These are phyloP conservation scores for Piper betle DNA, from an alignment of 164 flowering plant genomes.

Conservation along the genomic window DNA sequence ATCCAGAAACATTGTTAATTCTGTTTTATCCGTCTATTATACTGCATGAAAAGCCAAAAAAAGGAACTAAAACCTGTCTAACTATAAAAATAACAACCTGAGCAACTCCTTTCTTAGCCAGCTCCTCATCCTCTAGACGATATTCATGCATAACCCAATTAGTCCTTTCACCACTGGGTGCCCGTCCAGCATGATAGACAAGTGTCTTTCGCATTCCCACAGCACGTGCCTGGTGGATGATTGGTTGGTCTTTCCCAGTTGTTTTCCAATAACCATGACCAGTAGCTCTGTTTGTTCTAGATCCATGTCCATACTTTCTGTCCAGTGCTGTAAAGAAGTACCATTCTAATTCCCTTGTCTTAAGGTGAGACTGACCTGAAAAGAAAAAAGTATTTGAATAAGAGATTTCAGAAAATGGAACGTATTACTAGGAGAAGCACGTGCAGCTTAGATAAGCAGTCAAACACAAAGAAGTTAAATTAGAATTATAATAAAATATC, in stretches of 20 bases:
- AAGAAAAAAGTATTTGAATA: neutral
- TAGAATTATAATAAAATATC: no score
- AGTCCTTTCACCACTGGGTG: slow-evolving; percentile 58
- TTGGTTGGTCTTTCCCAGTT: slow-evolving; percentile 61
- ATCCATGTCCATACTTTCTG: slow-evolving; percentile 59
- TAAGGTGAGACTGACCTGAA: slow-evolving; percentile 43
- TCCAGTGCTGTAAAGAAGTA: slow-evolving; percentile 67
- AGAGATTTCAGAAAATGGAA: no score
- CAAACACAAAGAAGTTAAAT: no score
- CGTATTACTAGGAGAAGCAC: no score
- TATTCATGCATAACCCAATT: slow-evolving; percentile 29
- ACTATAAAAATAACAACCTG: no score
- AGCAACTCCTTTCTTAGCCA: slow-evolving; percentile 9
- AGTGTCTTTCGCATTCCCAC: slow-evolving; percentile 80
- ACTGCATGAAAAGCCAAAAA: no score
- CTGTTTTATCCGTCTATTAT: no score
- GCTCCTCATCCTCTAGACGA: slow-evolving; percentile 2
- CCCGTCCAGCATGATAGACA: slow-evolving; percentile 61
- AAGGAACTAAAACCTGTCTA: no score
- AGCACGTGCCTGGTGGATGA: slow-evolving; percentile 12
- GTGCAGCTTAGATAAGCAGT: no score
- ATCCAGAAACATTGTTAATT: no score
- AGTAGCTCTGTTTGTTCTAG: slow-evolving; percentile 54
- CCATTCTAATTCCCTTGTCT: slow-evolving; percentile 68
- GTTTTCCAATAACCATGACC: slow-evolving; percentile 30